Evolutionary conservation across 495 filamentous ascomycete species (phyloP).

Genomic region (Astrothelium subdiscretum): DNA sequence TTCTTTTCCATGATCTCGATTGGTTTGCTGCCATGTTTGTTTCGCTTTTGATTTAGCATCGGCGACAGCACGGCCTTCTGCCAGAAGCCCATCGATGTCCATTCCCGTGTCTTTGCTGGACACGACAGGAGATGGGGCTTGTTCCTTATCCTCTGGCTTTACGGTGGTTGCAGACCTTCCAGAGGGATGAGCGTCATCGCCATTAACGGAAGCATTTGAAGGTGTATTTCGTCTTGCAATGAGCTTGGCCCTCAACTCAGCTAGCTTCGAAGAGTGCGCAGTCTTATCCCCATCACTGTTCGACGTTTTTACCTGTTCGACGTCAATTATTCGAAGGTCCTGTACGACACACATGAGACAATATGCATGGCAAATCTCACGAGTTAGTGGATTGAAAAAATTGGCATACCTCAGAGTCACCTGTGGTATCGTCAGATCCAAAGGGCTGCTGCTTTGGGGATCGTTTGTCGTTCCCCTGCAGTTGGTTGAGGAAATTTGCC

Average conservation of each 20-base stretch:
- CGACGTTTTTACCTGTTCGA: neutral
- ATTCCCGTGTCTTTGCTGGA: neutral
- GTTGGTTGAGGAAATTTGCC: neutral
- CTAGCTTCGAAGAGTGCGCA: neutral
- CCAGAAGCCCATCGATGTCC: constrained; percentile 6
- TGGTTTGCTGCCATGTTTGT: neutral
- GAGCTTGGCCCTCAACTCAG: neutral
- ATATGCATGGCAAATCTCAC: neutral
- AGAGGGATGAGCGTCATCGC: neutral
- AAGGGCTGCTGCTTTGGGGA: neutral
- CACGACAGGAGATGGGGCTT: neutral
- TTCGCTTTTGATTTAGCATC: constrained; percentile 9
- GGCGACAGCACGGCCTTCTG: constrained; percentile 8
- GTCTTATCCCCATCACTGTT: neutral
- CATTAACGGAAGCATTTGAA: neutral
- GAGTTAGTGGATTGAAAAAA: neutral
- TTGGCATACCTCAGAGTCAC: neutral
- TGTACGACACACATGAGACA: neutral
- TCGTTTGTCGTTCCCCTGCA: neutral
- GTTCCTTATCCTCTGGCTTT: neutral
- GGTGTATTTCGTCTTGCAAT: neutral
- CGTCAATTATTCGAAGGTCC: neutral
- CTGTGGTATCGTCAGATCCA: neutral
- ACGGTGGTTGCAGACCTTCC: neutral
- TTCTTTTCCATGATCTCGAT: neutral